A percentile compares a stretch with the other conserved stretches of the same genome.
These are phyloP conservation scores for Grosmannia huntii DNA, from an alignment of 2,329 filamentous ascomycete species.

Conservation along the genomic window DNA sequence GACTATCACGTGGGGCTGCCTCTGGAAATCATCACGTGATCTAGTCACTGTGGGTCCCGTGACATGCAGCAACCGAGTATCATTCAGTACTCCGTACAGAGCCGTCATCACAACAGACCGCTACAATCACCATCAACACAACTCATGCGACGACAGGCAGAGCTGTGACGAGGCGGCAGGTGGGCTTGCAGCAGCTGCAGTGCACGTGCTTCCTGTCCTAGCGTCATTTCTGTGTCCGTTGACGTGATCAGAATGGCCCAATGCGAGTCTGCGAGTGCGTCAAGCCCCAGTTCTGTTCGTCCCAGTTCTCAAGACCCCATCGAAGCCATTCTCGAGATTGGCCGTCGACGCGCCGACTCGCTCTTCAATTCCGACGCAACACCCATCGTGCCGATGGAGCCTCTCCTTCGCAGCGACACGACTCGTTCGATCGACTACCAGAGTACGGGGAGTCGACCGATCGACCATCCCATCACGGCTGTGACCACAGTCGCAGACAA, in stretches of 20 bases:
- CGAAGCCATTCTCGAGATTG: slow-evolving; percentile 20
- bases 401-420: background rate
- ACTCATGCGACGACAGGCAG: too few species aligned
- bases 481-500: background rate
- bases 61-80: too few species aligned
- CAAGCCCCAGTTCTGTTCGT: too few species aligned
- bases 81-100: too few species aligned
- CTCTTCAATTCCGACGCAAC: background rate
- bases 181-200: background rate
- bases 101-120: too few species aligned
- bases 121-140: background rate
- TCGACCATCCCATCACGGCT: background rate
- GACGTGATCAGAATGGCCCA: background rate
- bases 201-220: background rate
- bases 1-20: too few species aligned
- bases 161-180: background rate
- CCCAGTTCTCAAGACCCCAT: slow-evolving; percentile 18
- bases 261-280: background rate
- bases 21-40: too few species aligned
- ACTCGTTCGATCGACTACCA: background rate
- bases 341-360: background rate
- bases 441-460: background rate
- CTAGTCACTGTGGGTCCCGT: too few species aligned
- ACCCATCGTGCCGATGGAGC: background rate
- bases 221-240: background rate